These are phyloP conservation scores for Coemansia guatemalensis DNA, from an alignment of 192 early-diverging fungal species.

Conservation along the genomic window DNA sequence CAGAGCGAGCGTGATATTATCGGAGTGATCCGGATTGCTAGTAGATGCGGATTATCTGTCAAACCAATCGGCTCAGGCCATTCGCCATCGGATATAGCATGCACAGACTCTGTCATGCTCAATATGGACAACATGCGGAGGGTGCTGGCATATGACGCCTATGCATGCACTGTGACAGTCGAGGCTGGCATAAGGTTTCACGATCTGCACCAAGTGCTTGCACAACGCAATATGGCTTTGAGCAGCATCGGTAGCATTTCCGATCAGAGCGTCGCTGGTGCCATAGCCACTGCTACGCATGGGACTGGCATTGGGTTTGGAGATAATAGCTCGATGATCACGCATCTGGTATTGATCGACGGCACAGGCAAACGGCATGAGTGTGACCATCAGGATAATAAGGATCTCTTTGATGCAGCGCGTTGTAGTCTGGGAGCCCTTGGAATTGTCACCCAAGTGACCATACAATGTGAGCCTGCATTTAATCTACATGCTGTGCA, in stretches of 20 bases:
- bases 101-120: constrained; percentile 64
- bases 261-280: constrained; percentile 71
- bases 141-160: constrained; percentile 52
- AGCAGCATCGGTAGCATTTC: constrained; percentile 72
- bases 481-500: constrained; percentile 70
- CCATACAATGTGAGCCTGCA: constrained; percentile 63
- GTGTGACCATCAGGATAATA: constrained; percentile 52
- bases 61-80: constrained; percentile 71
- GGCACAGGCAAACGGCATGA: constrained; percentile 52
- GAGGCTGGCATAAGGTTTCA: constrained; percentile 66
- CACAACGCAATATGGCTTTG: constrained; percentile 60
- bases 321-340: constrained; percentile 60
- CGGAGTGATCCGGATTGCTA: constrained; percentile 52
- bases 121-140: constrained; percentile 66
- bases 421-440: constrained; percentile 67
- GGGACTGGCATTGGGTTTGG: constrained; percentile 66
- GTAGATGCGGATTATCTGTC: constrained; percentile 48
- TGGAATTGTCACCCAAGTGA: constrained; percentile 67
- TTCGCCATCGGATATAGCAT: constrained; percentile 74
- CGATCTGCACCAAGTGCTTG: constrained; percentile 58
- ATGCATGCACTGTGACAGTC: constrained; percentile 57
- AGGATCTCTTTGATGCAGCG: constrained; percentile 66
- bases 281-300: constrained; percentile 72
- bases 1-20: constrained; percentile 61
- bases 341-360: constrained; percentile 60